Conservation (phyloP, 1,139 yeast genomes). For the Hansenula sp. region DNA sequence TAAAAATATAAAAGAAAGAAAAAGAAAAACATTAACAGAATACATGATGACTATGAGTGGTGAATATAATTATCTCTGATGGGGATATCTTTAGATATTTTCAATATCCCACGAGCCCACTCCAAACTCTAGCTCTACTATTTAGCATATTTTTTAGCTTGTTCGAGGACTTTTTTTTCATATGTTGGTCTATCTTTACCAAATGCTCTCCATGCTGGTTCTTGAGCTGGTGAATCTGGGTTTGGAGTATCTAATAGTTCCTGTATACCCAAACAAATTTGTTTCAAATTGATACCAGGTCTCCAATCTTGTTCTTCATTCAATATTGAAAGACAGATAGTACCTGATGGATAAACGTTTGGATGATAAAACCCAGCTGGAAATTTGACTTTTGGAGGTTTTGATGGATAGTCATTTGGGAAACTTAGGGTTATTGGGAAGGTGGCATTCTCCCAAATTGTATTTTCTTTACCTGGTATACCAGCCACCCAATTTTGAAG, state of each 20-base stretch:
- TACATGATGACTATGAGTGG: too few relatives aligned
- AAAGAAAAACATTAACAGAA: too few relatives aligned
- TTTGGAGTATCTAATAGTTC: constrained; percentile 88
- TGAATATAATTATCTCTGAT: too few relatives aligned
- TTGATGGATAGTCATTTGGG: constrained; percentile 91
- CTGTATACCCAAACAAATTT: constrained; percentile 87
- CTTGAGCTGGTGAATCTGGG: constrained; percentile 96
- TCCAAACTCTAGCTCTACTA: constrained; percentile 6
- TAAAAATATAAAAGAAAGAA: too few relatives aligned
- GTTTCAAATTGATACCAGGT: constrained; percentile 91
- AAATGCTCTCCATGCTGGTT: constrained; percentile 90
- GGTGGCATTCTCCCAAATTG: constrained; percentile 85
- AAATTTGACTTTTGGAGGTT: constrained; percentile 90
- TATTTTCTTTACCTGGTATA: constrained; percentile 85
- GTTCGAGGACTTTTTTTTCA: constrained; percentile 74
- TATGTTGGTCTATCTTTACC: constrained; percentile 63
- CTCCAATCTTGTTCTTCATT: constrained; percentile 98
- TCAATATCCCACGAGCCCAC: too few relatives aligned
- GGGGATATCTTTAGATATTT: too few relatives aligned
- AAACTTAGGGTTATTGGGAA: constrained; percentile 82
- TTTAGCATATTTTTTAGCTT: constrained; percentile 68
- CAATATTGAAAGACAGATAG: constrained; percentile 85
- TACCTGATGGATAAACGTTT: constrained; percentile 94
- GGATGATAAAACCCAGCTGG: constrained; percentile 93
- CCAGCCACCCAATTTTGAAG: constrained; percentile 91